These are phyloP conservation scores for Pichia sp. DNA, from an alignment of 1,139 yeast species.

Conservation along the genomic window DNA sequence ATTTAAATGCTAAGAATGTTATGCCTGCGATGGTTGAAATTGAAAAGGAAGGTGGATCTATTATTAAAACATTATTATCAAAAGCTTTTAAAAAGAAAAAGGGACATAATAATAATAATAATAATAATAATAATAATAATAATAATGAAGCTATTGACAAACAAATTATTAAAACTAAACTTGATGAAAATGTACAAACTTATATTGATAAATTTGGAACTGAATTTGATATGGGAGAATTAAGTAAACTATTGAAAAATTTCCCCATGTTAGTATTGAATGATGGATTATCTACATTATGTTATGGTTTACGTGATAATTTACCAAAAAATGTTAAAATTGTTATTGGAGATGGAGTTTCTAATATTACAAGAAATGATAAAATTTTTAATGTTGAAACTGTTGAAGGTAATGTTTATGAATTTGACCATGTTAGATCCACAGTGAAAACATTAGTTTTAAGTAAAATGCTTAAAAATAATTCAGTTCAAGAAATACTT, in stretches of 20 bases:
- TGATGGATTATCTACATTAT: conserved; percentile 50
- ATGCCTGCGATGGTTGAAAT: conserved; percentile 45
- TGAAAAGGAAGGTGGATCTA: conserved; percentile 58
- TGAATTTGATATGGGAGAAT: conserved; percentile 32
- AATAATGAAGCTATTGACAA: no score
- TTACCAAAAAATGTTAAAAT: conserved; percentile 40
- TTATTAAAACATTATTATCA: conserved; percentile 30
- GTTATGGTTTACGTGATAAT: conserved; percentile 32
- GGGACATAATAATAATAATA: not conserved
- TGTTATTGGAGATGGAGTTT: conserved; percentile 20
- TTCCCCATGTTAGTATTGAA: conserved; percentile 42
- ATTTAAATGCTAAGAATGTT: conserved; percentile 60
- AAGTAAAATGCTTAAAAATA: conserved; percentile 11
- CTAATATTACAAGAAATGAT: conserved; percentile 4
- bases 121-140: not conserved
- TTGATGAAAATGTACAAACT: conserved; percentile 17
- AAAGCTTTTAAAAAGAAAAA: conserved; percentile 4
- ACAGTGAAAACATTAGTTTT: conserved; percentile 40
- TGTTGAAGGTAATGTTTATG: conserved; percentile 24
- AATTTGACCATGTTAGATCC: conserved; percentile 51
- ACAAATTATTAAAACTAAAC: not conserved
- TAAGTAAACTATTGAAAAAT: conserved; percentile 35
- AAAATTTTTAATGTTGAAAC: conserved; percentile 14
- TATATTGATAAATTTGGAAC: conserved; percentile 35
- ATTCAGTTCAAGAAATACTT: conserved; percentile 24